Evolutionary conservation across 441 rosid species (phyloP).

Genomic region (Syzygium syzygioides): DNA sequence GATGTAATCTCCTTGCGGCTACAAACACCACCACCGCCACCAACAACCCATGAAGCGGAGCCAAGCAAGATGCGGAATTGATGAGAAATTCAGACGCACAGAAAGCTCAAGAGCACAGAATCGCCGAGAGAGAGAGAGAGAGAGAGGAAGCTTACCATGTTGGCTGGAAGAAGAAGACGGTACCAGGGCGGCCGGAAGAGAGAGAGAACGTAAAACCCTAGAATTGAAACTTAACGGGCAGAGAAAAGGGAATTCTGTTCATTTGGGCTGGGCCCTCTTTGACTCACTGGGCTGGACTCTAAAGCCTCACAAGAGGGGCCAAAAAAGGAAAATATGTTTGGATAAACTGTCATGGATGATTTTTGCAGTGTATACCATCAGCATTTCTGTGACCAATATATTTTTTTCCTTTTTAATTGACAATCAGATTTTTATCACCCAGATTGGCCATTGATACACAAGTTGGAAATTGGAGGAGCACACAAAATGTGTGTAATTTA

Average conservation of each 20-base stretch:
- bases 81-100: not conserved
- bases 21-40: not conserved
- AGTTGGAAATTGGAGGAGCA: not conserved
- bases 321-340: not conserved
- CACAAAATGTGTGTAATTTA: not conserved
- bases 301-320: not conserved
- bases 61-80: not conserved
- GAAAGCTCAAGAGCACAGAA: not conserved
- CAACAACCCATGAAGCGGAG: not conserved
- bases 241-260: not conserved
- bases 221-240: not conserved
- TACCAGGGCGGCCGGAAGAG: not conserved
- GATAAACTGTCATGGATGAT: too few species aligned
- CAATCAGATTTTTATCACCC: not conserved
- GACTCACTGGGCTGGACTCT: not conserved
- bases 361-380: too few species aligned
- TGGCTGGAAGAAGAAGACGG: not conserved
- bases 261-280: not conserved
- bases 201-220: not conserved
- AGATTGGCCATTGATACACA: not conserved
- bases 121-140: not conserved
- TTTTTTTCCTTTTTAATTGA: not conserved
- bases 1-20: conserved; percentile 96
- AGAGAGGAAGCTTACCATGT: not conserved
- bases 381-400: not conserved